These are phyloP conservation scores for Paramarasmius palmivorus DNA, from an alignment of 1,284 basidiomycete species.

Conservation along the genomic window DNA sequence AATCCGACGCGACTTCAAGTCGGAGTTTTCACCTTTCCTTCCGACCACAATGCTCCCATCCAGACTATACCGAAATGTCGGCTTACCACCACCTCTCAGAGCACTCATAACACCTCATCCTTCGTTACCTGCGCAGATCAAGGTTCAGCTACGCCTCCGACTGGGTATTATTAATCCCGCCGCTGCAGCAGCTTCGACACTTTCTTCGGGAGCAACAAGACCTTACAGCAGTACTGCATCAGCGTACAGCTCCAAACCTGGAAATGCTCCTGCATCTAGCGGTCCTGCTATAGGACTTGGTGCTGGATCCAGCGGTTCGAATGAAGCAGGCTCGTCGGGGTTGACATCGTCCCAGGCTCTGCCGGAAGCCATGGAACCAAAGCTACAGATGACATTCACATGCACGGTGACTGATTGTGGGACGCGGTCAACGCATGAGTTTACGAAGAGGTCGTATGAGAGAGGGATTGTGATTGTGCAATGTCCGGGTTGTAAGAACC, in stretches of 20 bases:
- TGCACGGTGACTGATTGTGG: conserved; percentile 81
- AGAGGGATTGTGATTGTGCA: conserved; percentile 90
- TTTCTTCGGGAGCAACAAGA: too few relatives aligned
- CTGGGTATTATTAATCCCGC: conserved; percentile 30
- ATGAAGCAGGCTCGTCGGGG: not conserved
- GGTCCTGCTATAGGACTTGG: conserved; percentile 17
- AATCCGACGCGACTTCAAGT: not conserved
- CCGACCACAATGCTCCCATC: conserved; percentile 39
- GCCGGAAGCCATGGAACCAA: conserved; percentile 46
- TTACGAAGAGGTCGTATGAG: conserved; percentile 83
- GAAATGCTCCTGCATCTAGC: conserved; percentile 15
- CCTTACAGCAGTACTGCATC: conserved; percentile 10
- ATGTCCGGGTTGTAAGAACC: conserved; percentile 89
- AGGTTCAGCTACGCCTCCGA: conserved; percentile 39
- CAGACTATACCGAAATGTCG: conserved; percentile 40
- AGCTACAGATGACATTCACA: conserved; percentile 81
- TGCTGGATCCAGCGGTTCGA: not conserved
- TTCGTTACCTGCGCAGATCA: conserved; percentile 33
- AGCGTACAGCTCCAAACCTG: conserved; percentile 8
- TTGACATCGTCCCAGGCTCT: conserved; percentile 28
- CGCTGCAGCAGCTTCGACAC: conserved; percentile 16
- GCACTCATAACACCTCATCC: conserved; percentile 37
- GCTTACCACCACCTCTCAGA: conserved; percentile 38
- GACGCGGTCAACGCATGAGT: conserved; percentile 87
- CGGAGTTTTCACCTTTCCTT: not conserved